A percentile compares a stretch with the other conserved stretches of the same genome.
Evolutionary conservation across 2,329 filamentous ascomycete genomes (phyloP).

Genomic region (Penicillium polonicum): DNA sequence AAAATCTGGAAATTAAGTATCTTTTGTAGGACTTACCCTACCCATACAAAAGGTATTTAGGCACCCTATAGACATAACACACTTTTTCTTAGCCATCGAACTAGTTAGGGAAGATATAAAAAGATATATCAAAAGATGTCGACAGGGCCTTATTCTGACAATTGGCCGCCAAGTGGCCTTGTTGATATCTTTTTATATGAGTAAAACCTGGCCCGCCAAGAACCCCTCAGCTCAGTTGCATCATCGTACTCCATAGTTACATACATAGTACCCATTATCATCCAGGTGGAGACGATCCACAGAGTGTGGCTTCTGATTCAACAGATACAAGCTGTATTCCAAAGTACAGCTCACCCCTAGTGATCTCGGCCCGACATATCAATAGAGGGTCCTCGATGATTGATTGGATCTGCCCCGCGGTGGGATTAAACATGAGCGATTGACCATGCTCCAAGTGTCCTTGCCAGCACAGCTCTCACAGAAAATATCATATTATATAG

Average conservation of each 20-base stretch:
- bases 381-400: slow-evolving; percentile 11
- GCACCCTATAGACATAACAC: too few species aligned
- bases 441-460: slow-evolving; percentile 10
- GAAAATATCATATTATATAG: not conserved
- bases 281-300: slow-evolving; percentile 28
- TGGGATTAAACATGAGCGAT: slow-evolving; percentile 17
- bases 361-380: slow-evolving; percentile 6
- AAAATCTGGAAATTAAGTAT: too few species aligned
- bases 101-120: too few species aligned
- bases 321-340: slow-evolving; percentile 7
- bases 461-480: not conserved
- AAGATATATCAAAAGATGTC: too few species aligned
- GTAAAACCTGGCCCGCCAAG: not conserved
- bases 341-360: not conserved
- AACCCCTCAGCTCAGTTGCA: slow-evolving; percentile 3
- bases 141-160: too few species aligned
- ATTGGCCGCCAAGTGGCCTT: too few species aligned
- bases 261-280: too few species aligned
- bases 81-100: too few species aligned
- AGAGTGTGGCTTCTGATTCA: slow-evolving; percentile 11
- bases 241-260: slow-evolving; percentile 2
- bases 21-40: too few species aligned
- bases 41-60: too few species aligned
- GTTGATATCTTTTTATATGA: too few species aligned
- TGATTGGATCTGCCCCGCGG: slow-evolving; percentile 27